Conservation (phyloP, 2,329 filamentous ascomycete genomes). For the Scytalidium lignicola region DNA sequence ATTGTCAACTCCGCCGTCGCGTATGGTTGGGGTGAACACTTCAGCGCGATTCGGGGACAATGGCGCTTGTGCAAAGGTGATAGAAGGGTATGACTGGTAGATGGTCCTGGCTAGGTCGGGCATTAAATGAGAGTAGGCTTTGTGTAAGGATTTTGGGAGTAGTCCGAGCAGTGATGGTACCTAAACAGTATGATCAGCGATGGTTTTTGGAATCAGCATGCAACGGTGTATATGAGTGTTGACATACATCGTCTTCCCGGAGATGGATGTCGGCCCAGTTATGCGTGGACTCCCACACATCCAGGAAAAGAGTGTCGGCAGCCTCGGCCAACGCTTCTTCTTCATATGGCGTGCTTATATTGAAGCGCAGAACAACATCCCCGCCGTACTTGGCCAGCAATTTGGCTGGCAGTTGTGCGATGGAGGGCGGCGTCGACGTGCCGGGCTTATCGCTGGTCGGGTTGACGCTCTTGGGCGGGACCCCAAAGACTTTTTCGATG, state of each 20-base stretch:
- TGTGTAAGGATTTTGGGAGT: conserved; percentile 68
- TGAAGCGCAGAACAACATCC: conserved; percentile 88
- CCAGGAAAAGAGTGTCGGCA: conserved; percentile 70
- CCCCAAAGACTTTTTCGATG: conserved; percentile 46
- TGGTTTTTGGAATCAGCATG: background rate
- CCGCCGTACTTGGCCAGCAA: conserved; percentile 56
- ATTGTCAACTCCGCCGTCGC: conserved; percentile 48
- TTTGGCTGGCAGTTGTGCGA: conserved; percentile 27
- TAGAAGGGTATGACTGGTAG: conserved; percentile 62
- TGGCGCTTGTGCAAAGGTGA: conserved; percentile 14
- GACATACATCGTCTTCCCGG: conserved; percentile 64
- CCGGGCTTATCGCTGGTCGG: conserved; percentile 8
- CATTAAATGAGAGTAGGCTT: conserved; percentile 70
- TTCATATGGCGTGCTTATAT: conserved; percentile 64
- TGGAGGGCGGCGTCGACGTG: conserved; percentile 13
- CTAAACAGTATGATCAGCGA: conserved; percentile 29
- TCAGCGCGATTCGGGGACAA: conserved; percentile 17
- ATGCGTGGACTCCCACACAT: conserved; percentile 82
- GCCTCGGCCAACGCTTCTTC: conserved; percentile 68
- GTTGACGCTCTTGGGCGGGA: conserved; percentile 20
- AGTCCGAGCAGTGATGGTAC: conserved; percentile 70
- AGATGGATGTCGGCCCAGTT: conserved; percentile 83
- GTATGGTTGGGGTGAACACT: conserved; percentile 27
- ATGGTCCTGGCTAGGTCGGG: conserved; percentile 74
- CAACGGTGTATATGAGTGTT: background rate